These are phyloP conservation scores for Ceratobasidium theobromae DNA, from an alignment of 1,284 basidiomycete species.

Conservation along the genomic window DNA sequence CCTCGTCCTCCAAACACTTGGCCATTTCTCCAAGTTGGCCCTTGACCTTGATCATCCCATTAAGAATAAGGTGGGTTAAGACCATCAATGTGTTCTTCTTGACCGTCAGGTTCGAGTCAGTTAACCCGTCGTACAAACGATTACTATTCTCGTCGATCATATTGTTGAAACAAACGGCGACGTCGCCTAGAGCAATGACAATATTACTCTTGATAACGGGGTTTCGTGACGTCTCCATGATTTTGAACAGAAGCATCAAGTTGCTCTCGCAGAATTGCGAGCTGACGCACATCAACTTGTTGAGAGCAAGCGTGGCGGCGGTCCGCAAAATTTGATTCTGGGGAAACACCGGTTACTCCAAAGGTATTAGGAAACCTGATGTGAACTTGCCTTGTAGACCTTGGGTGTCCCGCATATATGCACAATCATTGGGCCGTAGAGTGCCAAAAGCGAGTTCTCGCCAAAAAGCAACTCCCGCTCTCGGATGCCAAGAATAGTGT, in stretches of 20 bases:
- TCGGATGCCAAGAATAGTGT: slow-evolving; percentile 78
- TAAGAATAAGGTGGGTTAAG: slow-evolving; percentile 93
- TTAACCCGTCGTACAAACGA: slow-evolving; percentile 90
- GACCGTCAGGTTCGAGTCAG: slow-evolving; percentile 82
- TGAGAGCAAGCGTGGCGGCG: slow-evolving; percentile 85
- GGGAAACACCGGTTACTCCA: neutral
- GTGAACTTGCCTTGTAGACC: slow-evolving; percentile 76
- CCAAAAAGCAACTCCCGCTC: slow-evolving; percentile 91
- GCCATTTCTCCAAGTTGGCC: slow-evolving; percentile 99
- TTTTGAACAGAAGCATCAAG: slow-evolving; percentile 86
- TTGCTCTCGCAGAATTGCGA: slow-evolving; percentile 91
- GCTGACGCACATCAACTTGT: slow-evolving; percentile 96
- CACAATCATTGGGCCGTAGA: slow-evolving; percentile 88
- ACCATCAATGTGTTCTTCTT: slow-evolving; percentile 99
- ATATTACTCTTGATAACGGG: slow-evolving; percentile 91
- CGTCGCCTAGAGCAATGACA: slow-evolving; percentile 95
- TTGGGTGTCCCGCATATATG: slow-evolving; percentile 87
- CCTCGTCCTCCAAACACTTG: slow-evolving; percentile 95
- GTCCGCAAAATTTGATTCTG: slow-evolving; percentile 85
- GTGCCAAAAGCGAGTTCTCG: slow-evolving; percentile 74
- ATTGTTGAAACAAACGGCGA: slow-evolving; percentile 94
- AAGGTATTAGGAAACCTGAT: too few species aligned
- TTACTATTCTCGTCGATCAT: slow-evolving; percentile 98
- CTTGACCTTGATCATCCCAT: slow-evolving; percentile 99
- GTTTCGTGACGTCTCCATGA: slow-evolving; percentile 88